Conservation (phyloP, 1,139 yeast species). For the Hemisphaericaspora xylanilytica region DNA sequence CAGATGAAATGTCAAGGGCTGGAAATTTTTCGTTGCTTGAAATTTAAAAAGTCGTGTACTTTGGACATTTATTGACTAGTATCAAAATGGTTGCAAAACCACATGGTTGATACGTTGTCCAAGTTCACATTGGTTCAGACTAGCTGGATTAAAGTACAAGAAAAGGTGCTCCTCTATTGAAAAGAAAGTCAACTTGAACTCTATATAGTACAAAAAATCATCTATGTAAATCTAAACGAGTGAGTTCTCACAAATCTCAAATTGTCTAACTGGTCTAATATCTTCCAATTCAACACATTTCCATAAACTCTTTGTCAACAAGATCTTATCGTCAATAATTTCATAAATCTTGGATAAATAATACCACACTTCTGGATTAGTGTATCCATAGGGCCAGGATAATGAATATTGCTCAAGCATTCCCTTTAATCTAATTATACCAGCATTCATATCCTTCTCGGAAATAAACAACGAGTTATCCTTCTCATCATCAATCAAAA, state of each 20-base stretch:
- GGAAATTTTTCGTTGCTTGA: no score
- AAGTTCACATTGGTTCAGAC: no score
- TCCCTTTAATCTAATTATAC: constrained; percentile 61
- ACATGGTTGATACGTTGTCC: no score
- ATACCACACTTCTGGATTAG: constrained; percentile 72
- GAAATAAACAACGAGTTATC: constrained; percentile 40
- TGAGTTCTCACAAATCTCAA: constrained; percentile 23
- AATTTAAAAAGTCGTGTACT: not conserved
- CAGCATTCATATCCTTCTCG: constrained; percentile 58
- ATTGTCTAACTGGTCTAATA: constrained; percentile 57
- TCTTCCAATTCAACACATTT: constrained; percentile 69
- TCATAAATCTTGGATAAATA: constrained; percentile 66
- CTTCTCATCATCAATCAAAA: constrained; percentile 42
- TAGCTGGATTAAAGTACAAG: not conserved
- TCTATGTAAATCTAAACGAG: not conserved
- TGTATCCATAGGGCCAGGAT: constrained; percentile 54
- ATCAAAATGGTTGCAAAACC: no score
- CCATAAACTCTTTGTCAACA: constrained; percentile 59
- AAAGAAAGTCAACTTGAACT: no score
- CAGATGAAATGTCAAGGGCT: no score
- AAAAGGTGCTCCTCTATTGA: not conserved
- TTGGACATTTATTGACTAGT: no score
- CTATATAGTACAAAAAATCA: no score
- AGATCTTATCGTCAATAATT: constrained; percentile 51
- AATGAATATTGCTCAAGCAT: constrained; percentile 51